Conservation (phyloP, 2,329 filamentous ascomycete species). For the Claviceps africana region DNA sequence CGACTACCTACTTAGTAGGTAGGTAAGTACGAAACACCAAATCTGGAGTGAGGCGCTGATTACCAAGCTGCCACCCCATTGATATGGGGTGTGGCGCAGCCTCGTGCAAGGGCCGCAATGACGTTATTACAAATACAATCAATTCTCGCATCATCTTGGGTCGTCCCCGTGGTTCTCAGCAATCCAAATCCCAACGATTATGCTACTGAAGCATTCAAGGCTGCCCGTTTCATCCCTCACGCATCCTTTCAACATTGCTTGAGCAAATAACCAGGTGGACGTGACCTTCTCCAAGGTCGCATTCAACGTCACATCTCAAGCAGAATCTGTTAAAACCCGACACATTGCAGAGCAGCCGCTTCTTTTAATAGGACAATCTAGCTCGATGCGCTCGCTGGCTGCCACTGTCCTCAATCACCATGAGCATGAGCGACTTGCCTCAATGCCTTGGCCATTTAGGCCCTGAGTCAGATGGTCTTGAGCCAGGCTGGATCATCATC, state of each 20-base stretch:
- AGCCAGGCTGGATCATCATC: constrained; percentile 25
- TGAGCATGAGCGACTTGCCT: not conserved
- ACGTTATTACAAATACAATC: constrained; percentile 2
- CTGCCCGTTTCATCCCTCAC: not conserved
- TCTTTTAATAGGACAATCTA: too few species aligned
- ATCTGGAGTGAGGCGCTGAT: too few species aligned
- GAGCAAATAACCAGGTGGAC: not conserved
- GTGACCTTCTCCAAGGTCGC: not conserved
- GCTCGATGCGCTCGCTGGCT: not conserved
- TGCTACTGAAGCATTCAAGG: not conserved
- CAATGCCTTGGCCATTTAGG: not conserved
- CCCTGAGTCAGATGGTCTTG: constrained; percentile 1
- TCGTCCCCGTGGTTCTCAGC: not conserved
- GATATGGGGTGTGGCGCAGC: not conserved
- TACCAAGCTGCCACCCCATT: too few species aligned
- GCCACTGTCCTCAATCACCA: not conserved
- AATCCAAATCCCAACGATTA: not conserved
- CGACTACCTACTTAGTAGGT: too few species aligned
- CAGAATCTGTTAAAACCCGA: not conserved
- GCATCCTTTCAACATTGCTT: not conserved
- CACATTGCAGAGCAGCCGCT: not conserved
- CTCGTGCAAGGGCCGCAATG: not conserved
- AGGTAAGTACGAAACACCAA: too few species aligned
- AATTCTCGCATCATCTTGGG: not conserved
- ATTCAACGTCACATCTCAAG: not conserved